Percentiles rank a stretch among this genome's conserved stretches.
Conservation (phyloP, 345 rosid species). For the Eucalyptus rudis region DNA sequence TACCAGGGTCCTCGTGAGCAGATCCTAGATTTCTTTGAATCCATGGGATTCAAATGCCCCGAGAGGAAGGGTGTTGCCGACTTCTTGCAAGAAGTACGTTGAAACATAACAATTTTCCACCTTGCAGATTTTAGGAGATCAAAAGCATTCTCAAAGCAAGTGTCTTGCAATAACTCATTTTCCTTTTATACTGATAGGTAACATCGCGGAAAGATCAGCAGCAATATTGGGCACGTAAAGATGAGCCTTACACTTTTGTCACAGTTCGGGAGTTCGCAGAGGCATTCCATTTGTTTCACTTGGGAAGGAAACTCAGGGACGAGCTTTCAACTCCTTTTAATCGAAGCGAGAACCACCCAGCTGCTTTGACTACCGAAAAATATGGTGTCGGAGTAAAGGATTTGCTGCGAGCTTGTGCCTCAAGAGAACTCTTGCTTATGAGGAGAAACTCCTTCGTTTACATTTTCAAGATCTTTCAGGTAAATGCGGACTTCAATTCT, state of each 20-base stretch:
- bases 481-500: neutral
- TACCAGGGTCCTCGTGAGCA: constrained; percentile 63
- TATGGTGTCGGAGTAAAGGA: constrained; percentile 43
- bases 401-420: constrained; percentile 33
- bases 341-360: constrained; percentile 32
- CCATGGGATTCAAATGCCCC: constrained; percentile 66
- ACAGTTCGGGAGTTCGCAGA: constrained; percentile 35
- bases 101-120: neutral
- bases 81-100: constrained; percentile 70
- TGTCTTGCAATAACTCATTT: neutral
- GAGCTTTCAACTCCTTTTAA: constrained; percentile 42
- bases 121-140: neutral
- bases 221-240: constrained; percentile 47
- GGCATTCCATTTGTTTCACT: constrained; percentile 30
- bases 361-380: constrained; percentile 33
- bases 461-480: constrained; percentile 38
- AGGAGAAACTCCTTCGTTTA: constrained; percentile 46
- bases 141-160: neutral
- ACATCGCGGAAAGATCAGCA: constrained; percentile 67
- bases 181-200: constrained; percentile 16
- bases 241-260: constrained; percentile 36
- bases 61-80: constrained; percentile 73
- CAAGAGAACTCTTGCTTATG: constrained; percentile 51
- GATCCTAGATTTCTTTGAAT: constrained; percentile 43
- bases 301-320: constrained; percentile 16